Base-by-base conservation (phyloP, 768 basidiomycete genomes). In the Agaricus bisporus region DNA sequence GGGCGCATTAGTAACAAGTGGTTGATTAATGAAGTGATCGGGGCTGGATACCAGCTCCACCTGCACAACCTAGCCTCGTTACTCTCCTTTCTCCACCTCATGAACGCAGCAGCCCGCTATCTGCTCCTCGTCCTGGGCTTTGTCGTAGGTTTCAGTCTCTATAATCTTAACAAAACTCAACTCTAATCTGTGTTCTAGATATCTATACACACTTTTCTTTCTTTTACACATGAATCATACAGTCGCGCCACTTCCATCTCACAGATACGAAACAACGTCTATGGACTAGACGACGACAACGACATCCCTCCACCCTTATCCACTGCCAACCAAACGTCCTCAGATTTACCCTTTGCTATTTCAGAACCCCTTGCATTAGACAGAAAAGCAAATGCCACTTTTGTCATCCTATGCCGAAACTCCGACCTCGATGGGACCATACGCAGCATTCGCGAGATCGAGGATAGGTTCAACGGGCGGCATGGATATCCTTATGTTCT, bases 401-500 rank as follows among this genome's bases (percentile, higher is more conserved):
- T 75, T 55, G 69, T 76, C 18, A 71, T 77, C 39, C 76, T 95
- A 15, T 84, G 79, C 35, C 70, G 88, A 41, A 91, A 91, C 65
- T 68, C 69, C 41, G 88, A 91, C 59, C 55, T 87, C 18, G 62
- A 76, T n/a, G 74, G 75, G 3, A 80, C 86, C 29, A 71, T 89
- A 53, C 73, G 71, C 54, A 86, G 84, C 57, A 80, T 94, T 58
- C 79, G 82, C 61, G 79, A 85, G 67, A 72, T 91, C 59, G 93
- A 95, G 71, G 83, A 87, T 60, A 72, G 86, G 46, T 95, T 94
- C 68, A 95, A 95, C 69, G 74, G 76, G 49, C 78, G 78, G 60
- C 86, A 81, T 57, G 70, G 75, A 39, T 95, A 95, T 62, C 89
- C 91, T 4, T 95, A 88, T 68, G 84, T 91, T 32, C 82, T 95